phyloP scores from a whole-genome alignment of 371 early-diverging fungal species.

The Mycotypha africana region DNA sequence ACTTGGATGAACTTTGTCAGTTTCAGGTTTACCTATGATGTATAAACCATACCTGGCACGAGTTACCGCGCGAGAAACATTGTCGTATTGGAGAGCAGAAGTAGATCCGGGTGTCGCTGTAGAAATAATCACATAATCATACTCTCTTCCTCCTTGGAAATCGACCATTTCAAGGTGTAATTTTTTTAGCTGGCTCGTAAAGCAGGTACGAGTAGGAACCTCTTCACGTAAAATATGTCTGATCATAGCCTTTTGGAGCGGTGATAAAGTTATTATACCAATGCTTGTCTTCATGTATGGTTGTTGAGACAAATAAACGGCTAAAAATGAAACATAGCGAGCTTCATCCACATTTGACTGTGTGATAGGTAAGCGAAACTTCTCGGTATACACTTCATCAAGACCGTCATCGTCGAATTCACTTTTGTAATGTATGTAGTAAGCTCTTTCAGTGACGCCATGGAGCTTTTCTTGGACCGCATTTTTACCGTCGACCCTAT shows the following conservation, averaged over 20 bases:
- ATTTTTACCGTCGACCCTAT: constrained; percentile 12
- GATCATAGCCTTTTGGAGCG: constrained; percentile 21
- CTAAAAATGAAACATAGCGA: constrained; percentile 22
- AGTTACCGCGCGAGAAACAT: constrained; percentile 24
- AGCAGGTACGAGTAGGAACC: constrained; percentile 12
- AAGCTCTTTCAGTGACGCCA: constrained; percentile 22
- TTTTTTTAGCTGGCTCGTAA: neutral
- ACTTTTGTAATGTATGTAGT: constrained; percentile 18
- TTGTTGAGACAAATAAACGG: constrained; percentile 34
- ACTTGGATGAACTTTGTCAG: constrained; percentile 1
- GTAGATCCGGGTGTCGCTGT: constrained; percentile 19
- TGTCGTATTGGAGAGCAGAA: constrained; percentile 3
- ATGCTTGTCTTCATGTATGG: constrained; percentile 7
- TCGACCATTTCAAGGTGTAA: constrained; percentile 18
- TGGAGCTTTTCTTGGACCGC: constrained; percentile 1
- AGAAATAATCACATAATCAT: constrained; percentile 18
- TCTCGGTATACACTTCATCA: neutral
- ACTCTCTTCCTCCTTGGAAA: constrained; percentile 20
- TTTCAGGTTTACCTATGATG: constrained; percentile 24
- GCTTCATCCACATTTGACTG: constrained; percentile 26
- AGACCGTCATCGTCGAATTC: neutral
- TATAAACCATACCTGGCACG: constrained; percentile 34
- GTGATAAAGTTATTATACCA: constrained; percentile 15
- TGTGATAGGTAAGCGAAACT: neutral
- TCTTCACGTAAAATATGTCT: constrained; percentile 10